These are phyloP conservation scores for Trypanosoma vivax DNA, from an alignment of 208 protist species.

Conservation along the genomic window DNA sequence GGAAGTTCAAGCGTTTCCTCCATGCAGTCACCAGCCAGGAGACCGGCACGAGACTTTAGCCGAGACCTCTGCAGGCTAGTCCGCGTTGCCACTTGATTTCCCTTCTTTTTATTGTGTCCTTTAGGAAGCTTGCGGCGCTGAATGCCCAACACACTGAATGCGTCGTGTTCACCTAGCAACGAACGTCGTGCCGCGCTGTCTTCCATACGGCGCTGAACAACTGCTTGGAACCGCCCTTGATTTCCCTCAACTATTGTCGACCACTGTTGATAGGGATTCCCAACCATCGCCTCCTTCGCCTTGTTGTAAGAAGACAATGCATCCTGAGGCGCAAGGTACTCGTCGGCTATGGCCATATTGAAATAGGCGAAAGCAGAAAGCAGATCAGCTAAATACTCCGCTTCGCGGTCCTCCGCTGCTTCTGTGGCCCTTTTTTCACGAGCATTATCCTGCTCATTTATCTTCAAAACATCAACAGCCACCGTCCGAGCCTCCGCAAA, in stretches of 20 bases:
- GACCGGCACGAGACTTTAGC: neutral
- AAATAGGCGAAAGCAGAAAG: constrained; percentile 18
- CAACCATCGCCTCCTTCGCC: constrained; percentile 2
- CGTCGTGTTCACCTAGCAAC: constrained; percentile 5
- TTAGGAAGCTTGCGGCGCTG: neutral
- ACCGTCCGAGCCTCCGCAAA: constrained; percentile 9
- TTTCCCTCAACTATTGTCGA: constrained; percentile 9
- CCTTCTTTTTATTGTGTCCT: neutral
- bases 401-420: neutral
- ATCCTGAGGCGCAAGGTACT: constrained; percentile 8
- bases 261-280: constrained; percentile 23
- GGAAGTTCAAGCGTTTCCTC: constrained; percentile 19
- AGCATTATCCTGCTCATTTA: neutral
- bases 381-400: constrained; percentile 7
- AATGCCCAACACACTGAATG: neutral
- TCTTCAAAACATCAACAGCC: constrained; percentile 12
- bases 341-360: constrained; percentile 19
- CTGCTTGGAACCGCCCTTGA: constrained; percentile 8
- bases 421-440: neutral
- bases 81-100: neutral
- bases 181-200: neutral
- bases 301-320: constrained; percentile 7
- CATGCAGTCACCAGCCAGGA: neutral
- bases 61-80: neutral
- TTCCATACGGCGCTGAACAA: constrained; percentile 13